A percentile compares a stretch with the other conserved stretches of the same genome.
Evolutionary conservation across 306 rosid species (phyloP).

Genomic region (Erythrophleum fordii): DNA sequence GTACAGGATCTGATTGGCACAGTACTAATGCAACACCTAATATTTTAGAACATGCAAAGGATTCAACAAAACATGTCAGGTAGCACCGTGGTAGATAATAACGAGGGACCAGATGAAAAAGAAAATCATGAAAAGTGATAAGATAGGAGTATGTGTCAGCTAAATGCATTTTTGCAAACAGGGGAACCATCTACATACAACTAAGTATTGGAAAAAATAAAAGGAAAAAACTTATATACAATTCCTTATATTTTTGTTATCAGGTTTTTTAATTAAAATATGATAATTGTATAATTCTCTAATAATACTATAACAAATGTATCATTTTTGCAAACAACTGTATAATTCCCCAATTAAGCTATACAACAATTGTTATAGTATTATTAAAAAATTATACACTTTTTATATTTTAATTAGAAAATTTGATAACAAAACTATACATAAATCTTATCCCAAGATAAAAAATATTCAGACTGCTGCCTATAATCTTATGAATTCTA

Average conservation of each 20-base stretch:
- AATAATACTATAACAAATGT: too few species aligned
- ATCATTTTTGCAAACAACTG: too few species aligned
- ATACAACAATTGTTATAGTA: too few species aligned
- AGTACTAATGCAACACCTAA: slow-evolving; percentile 89
- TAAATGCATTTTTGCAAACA: neutral
- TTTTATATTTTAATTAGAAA: too few species aligned
- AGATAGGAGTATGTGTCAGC: neutral
- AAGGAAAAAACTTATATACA: too few species aligned
- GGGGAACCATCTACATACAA: neutral
- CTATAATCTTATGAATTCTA: neutral
- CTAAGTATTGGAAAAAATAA: neutral
- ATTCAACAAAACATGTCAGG: neutral
- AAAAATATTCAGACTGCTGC: neutral
- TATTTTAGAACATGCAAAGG: slow-evolving; percentile 35
- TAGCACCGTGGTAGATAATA: neutral
- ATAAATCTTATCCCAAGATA: too few species aligned
- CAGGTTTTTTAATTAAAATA: too few species aligned
- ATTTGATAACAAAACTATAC: too few species aligned
- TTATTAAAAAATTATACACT: too few species aligned
- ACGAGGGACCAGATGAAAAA: neutral
- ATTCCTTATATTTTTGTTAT: too few species aligned
- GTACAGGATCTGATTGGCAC: slow-evolving; percentile 91
- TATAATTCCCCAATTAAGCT: too few species aligned
- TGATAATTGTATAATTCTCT: too few species aligned
- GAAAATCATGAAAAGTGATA: neutral